Conservation (phyloP, 495 filamentous ascomycete genomes). For the Halenospora varia region DNA sequence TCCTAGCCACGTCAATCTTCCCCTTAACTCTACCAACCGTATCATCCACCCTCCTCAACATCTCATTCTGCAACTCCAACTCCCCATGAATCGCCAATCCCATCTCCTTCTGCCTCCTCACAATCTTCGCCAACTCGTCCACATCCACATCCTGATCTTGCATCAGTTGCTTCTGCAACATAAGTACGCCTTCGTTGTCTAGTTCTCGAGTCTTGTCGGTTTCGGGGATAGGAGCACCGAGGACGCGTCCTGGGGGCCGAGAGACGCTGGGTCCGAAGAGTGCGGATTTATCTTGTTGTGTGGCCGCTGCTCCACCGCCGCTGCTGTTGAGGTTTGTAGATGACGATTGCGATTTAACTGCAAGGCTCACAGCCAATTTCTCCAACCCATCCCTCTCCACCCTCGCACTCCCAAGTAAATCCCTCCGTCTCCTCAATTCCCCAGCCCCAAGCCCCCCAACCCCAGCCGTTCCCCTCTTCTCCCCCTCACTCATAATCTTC, state of each 20-base stretch:
- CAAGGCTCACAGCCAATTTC: slow-evolving; percentile 69
- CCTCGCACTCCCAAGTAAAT: slow-evolving; percentile 70
- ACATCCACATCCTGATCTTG: slow-evolving; percentile 80
- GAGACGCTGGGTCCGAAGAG: slow-evolving; percentile 37
- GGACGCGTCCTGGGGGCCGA: slow-evolving; percentile 54
- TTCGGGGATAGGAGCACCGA: slow-evolving; percentile 75
- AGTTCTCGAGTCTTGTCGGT: slow-evolving; percentile 83
- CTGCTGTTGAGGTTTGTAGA: not conserved
- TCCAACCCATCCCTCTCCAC: slow-evolving; percentile 88
- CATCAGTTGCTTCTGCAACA: slow-evolving; percentile 82
- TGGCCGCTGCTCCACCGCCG: slow-evolving; percentile 27
- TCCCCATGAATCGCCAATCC: slow-evolving; percentile 82
- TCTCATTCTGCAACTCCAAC: slow-evolving; percentile 75
- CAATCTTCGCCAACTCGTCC: slow-evolving; percentile 68
- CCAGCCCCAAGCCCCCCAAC: slow-evolving; percentile 65
- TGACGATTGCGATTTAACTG: slow-evolving; percentile 29
- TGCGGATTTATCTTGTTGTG: slow-evolving; percentile 52
- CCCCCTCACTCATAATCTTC: slow-evolving; percentile 39
- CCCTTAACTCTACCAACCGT: slow-evolving; percentile 67
- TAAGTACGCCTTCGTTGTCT: slow-evolving; percentile 84
- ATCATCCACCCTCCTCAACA: slow-evolving; percentile 71
- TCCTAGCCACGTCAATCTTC: slow-evolving; percentile 82
- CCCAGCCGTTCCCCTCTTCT: slow-evolving; percentile 28
- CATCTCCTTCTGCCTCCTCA: slow-evolving; percentile 79
- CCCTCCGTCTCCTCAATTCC: slow-evolving; percentile 77